Evolutionary conservation across 306 rosid species (phyloP).

Genomic region (Erythrophleum fordii): DNA sequence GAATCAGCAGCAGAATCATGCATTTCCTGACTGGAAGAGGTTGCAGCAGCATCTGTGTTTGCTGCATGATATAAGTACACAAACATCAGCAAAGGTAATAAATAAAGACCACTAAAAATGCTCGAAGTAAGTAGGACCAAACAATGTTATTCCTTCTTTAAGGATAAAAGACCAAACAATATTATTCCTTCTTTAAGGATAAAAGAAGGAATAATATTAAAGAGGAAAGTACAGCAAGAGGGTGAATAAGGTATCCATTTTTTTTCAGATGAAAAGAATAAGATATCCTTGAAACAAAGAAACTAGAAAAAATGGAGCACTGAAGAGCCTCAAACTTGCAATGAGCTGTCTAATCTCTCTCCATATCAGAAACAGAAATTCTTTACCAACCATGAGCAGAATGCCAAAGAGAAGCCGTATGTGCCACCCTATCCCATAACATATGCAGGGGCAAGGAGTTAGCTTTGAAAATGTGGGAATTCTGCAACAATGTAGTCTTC

Average conservation of each 20-base stretch:
- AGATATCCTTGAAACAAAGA: neutral
- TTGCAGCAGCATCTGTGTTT: slow-evolving; percentile 49
- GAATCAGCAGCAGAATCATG: slow-evolving; percentile 47
- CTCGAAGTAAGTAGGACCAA: neutral
- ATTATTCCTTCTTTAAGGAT: neutral
- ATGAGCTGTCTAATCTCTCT: neutral
- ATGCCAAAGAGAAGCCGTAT: neutral
- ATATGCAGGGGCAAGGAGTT: neutral
- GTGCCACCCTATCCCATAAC: neutral
- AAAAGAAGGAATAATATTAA: neutral
- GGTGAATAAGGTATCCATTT: no score
- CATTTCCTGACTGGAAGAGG: slow-evolving; percentile 46
- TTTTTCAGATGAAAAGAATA: neutral
- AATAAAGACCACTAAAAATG: slow-evolving; percentile 20
- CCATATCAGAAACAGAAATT: neutral
- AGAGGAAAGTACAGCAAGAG: neutral
- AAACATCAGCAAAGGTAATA: slow-evolving; percentile 23
- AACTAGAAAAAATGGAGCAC: neutral
- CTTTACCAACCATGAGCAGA: neutral
- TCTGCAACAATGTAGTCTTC: no score
- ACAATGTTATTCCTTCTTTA: neutral
- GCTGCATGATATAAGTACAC: slow-evolving; percentile 50
- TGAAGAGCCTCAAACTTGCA: neutral
- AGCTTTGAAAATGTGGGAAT: no score
- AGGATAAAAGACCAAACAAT: no score